Conservation (phyloP, 2,329 filamentous ascomycete genomes). For the Pseudogymnoascus sp. region DNA sequence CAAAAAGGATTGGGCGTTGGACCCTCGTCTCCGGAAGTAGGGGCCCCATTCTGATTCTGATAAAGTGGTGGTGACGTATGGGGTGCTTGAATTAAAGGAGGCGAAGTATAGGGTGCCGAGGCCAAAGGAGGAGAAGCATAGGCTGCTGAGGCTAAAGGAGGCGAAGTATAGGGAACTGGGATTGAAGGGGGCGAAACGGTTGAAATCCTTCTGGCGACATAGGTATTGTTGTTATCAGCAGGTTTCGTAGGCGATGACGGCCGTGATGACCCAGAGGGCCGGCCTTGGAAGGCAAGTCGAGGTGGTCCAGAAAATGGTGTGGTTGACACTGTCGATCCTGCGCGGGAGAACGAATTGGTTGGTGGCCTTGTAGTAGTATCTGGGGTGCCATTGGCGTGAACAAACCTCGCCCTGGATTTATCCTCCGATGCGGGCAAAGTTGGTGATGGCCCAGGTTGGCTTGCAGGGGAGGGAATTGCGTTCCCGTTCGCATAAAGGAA, state of each 20-base stretch:
- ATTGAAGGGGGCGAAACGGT: neutral
- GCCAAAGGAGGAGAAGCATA: neutral
- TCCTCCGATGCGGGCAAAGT: slow-evolving; percentile 28
- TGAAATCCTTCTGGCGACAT: slow-evolving; percentile 2
- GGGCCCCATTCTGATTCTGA: neutral
- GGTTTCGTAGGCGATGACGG: neutral
- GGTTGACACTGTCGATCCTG: slow-evolving; percentile 36
- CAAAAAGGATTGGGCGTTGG: neutral
- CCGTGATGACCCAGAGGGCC: neutral
- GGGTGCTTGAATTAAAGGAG: neutral
- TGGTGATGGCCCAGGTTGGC: slow-evolving; percentile 22
- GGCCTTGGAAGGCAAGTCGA: slow-evolving; percentile 28
- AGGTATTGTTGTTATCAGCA: neutral
- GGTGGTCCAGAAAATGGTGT: slow-evolving; percentile 35
- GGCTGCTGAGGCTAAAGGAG: neutral
- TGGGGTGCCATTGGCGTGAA: slow-evolving; percentile 61
- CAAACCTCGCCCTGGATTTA: slow-evolving; percentile 52
- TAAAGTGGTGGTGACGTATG: neutral
- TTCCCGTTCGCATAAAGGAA: slow-evolving; percentile 46
- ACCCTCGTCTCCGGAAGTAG: neutral
- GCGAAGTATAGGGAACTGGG: neutral
- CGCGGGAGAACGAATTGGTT: slow-evolving; percentile 23
- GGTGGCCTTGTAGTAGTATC: slow-evolving; percentile 36
- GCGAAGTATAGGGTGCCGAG: neutral
- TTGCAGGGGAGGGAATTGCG: slow-evolving; percentile 20